Percentiles rank a stretch among this genome's conserved stretches.
Conservation (phyloP, 129 eudicot genomes). For the Arctium lappa region DNA sequence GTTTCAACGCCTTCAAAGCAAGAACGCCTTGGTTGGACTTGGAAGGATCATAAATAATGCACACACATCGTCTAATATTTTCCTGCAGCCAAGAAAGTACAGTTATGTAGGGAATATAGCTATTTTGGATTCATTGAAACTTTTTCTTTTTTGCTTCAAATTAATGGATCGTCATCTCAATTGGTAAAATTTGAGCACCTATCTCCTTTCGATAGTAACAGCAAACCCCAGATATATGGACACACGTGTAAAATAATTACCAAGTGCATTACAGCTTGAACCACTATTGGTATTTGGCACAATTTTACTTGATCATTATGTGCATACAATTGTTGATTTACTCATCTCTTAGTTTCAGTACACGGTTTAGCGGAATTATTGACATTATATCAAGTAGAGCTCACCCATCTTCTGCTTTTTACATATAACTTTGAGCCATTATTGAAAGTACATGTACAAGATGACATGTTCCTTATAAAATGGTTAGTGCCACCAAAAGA, state of each 20-base stretch:
- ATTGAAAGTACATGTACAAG: too few species aligned
- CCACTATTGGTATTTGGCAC: background rate
- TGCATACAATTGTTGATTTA: background rate
- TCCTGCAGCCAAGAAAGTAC: constrained; percentile 52
- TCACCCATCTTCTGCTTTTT: background rate
- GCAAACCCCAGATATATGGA: background rate
- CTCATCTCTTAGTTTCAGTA: background rate
- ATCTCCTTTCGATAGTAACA: background rate
- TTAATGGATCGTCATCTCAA: background rate
- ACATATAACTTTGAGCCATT: too few species aligned
- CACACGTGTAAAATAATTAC: background rate
- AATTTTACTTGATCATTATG: background rate
- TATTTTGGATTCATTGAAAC: background rate
- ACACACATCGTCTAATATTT: constrained; percentile 91
- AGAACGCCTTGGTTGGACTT: constrained; percentile 93
- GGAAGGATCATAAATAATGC: constrained; percentile 97
- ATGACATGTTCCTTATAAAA: too few species aligned
- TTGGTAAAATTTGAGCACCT: background rate
- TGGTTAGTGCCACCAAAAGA: background rate
- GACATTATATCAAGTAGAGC: background rate
- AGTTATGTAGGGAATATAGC: background rate
- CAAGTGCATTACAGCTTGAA: background rate
- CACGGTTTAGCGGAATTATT: background rate
- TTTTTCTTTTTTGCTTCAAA: background rate
- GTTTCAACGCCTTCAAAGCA: constrained; percentile 96